phyloP scores from a whole-genome alignment of 108 stramenopile genomes.

The Schizochytrium sp. region DNA sequence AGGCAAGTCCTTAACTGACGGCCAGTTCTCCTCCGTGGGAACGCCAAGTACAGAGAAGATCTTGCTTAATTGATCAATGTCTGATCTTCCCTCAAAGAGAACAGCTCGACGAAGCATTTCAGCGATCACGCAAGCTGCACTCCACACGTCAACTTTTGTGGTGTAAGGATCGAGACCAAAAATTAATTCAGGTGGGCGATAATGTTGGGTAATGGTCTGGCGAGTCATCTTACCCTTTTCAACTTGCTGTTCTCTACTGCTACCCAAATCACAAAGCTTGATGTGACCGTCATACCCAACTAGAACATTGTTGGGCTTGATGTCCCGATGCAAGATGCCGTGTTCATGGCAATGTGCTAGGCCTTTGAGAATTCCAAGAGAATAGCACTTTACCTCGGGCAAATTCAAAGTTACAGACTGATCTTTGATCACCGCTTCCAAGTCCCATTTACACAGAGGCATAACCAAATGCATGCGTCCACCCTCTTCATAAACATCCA shows the following conservation, averaged over 20 bases:
- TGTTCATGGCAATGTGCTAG: constrained; percentile 41
- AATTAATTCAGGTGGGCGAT: constrained; percentile 11
- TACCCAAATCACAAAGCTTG: background rate
- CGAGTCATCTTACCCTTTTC: background rate
- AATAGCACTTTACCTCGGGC: constrained; percentile 18
- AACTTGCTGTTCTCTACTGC: background rate
- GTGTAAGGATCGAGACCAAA: constrained; percentile 13
- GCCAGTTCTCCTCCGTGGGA: constrained; percentile 20
- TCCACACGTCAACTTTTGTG: background rate
- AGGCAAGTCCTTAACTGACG: background rate
- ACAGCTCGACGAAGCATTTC: constrained; percentile 31
- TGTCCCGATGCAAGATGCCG: constrained; percentile 25
- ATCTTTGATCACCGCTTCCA: background rate
- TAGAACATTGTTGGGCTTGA: constrained; percentile 48
- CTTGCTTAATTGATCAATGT: constrained; percentile 31
- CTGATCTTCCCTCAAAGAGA: constrained; percentile 22
- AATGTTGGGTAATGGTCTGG: constrained; percentile 19
- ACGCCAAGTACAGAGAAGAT: constrained; percentile 16
- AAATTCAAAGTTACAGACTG: background rate
- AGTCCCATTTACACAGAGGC: background rate
- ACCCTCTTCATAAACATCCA: background rate
- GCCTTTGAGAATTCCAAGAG: background rate
- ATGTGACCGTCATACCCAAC: background rate
- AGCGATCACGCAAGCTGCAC: constrained; percentile 43
- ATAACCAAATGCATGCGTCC: constrained; percentile 23